A percentile compares a stretch with the other conserved stretches of the same genome.
Conservation (phyloP, 352 stramenopile genomes). For the Globisporangium nunn region DNA sequence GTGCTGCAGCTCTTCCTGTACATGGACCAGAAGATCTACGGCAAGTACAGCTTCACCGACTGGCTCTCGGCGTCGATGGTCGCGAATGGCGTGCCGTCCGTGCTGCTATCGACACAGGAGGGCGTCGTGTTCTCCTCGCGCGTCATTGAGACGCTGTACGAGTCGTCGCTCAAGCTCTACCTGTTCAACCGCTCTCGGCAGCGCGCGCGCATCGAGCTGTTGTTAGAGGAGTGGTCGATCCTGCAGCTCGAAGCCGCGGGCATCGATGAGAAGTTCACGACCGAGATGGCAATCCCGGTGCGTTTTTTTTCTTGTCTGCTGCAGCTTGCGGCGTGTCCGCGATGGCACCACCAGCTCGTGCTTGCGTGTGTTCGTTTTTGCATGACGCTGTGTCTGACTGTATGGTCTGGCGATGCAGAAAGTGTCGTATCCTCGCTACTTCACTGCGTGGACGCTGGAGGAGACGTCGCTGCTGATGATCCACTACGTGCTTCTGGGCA, state of each 20-base stretch:
- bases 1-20: conserved; percentile 66
- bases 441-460: conserved; percentile 79
- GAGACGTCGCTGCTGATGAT: conserved; percentile 70
- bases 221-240: conserved; percentile 76
- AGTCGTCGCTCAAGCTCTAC: conserved; percentile 74
- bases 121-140: conserved; percentile 69
- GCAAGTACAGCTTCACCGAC: conserved; percentile 78
- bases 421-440: conserved; percentile 69
- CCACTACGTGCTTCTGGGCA: conserved; percentile 65
- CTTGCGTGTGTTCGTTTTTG: neutral
- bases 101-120: conserved; percentile 81
- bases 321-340: neutral
- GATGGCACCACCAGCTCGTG: neutral
- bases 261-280: conserved; percentile 76
- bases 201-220: conserved; percentile 65
- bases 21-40: conserved; percentile 82
- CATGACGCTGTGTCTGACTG: no score
- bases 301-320: neutral
- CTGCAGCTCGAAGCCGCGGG: conserved; percentile 63
- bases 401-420: conserved; percentile 23
- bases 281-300: conserved; percentile 80
- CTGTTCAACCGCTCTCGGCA: conserved; percentile 80
- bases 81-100: conserved; percentile 69
- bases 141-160: conserved; percentile 77
- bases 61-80: conserved; percentile 80